Evolutionary conservation across 805 yeast genomes (phyloP).

Genomic region (Saturnispora serradocipensis): DNA sequence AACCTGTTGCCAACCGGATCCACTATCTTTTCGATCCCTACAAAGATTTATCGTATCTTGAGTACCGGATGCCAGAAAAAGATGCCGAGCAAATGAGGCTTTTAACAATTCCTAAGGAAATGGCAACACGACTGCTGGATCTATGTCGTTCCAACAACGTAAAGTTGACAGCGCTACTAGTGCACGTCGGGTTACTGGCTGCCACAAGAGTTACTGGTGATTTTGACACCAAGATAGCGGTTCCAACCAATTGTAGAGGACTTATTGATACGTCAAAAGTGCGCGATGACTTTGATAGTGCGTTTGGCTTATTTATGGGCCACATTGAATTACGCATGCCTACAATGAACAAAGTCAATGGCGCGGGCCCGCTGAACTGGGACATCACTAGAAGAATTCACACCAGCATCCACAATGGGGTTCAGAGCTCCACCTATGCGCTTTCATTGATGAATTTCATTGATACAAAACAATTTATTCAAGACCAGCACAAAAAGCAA

Average conservation of each 20-base stretch:
- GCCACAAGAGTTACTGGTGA: conserved; percentile 3
- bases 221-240: conserved; percentile 8
- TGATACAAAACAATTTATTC: conserved; percentile 5
- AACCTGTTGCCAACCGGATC: conserved; percentile 1
- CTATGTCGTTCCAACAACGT: conserved; percentile 3
- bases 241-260: conserved; percentile 19
- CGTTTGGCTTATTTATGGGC: conserved; percentile 17
- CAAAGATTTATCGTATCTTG: background rate
- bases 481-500: conserved; percentile 1
- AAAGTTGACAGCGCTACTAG: conserved; percentile 5
- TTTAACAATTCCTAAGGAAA: background rate
- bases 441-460: conserved; percentile 8
- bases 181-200: conserved; percentile 1
- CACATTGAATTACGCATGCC: conserved; percentile 9
- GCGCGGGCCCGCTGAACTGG: conserved; percentile 8
- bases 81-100: conserved; percentile 1
- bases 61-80: background rate
- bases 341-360: conserved; percentile 6
- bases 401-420: conserved; percentile 6
- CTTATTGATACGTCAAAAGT: conserved; percentile 1
- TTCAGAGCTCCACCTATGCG: conserved; percentile 3
- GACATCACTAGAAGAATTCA: conserved; percentile 10
- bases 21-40: background rate
- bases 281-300: conserved; percentile 4
- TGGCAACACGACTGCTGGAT: background rate